A percentile compares a stretch with the other conserved stretches of the same genome.
Evolutionary conservation across 2,329 filamentous ascomycete species (phyloP).

Genomic region (Colletotrichum destructivum): DNA sequence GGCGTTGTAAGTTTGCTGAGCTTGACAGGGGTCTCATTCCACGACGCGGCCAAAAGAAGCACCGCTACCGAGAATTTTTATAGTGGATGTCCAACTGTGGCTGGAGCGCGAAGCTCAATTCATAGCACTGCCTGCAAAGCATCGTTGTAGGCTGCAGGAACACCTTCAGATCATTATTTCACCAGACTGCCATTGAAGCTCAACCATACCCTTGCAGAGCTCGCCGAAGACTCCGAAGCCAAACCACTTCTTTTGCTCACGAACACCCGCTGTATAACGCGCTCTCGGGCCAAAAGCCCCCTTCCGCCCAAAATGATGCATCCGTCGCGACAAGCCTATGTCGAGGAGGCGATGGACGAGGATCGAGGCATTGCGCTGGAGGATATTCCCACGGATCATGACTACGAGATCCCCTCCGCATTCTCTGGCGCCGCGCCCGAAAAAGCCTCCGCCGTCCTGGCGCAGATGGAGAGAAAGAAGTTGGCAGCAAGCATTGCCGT

Average conservation of each 20-base stretch:
- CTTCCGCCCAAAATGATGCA: conserved; percentile 74
- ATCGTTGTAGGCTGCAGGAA: conserved; percentile 3
- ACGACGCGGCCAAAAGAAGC: conserved; percentile 48
- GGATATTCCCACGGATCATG: conserved; percentile 77
- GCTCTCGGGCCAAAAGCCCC: conserved; percentile 17
- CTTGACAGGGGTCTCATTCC: background rate
- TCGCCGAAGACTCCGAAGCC: background rate
- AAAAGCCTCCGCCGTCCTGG: conserved; percentile 87
- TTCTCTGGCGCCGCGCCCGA: conserved; percentile 80
- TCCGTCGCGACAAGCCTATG: conserved; percentile 92
- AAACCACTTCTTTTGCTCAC: background rate
- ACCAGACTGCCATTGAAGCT: conserved; percentile 25
- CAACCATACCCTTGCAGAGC: background rate
- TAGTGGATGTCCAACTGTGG: conserved; percentile 12
- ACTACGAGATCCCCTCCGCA: conserved; percentile 83
- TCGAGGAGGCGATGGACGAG: conserved; percentile 78
- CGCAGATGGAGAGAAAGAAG: conserved; percentile 92
- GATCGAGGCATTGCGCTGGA: conserved; percentile 62
- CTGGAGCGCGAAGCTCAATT: conserved; percentile 3
- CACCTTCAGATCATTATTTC: background rate
- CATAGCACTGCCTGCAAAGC: background rate
- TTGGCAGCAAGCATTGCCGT: conserved; percentile 91
- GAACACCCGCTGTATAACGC: background rate
- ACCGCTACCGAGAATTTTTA: conserved; percentile 48
- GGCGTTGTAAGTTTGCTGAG: background rate